Base-by-base conservation (phyloP, 306 rosid genomes). In the Adenanthera pavonina region DNA sequence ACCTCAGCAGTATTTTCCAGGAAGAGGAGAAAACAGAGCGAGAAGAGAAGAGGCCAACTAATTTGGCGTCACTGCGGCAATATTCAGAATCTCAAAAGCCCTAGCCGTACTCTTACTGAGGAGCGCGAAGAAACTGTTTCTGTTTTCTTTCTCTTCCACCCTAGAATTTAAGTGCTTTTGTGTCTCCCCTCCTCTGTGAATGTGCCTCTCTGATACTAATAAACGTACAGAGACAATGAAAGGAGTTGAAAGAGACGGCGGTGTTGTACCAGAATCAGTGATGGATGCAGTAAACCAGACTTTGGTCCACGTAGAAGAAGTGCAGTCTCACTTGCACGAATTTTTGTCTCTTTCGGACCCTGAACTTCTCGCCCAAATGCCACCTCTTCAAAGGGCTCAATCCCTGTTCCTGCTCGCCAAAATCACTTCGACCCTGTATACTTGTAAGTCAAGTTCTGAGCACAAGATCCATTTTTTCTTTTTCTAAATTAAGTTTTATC, bases 361-460 rank as follows among this genome's bases (percentile, higher is more conserved):
- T 3, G 82, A 89, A 10, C 62, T 76, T 41, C 97, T 95, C 35
- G 72, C 95, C 61, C 74, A 92, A 83, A 62, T 92, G 89, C 90
- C 90, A 46, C 96, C 99, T 80, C 89, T 95, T 40, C 88, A 93
- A 56, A 97, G 98, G 4, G 97, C 99, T 75, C 96, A 89, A 8
- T 82, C 96, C 6, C 78, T 93, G 71, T 92, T 93, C 72, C 36
- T 91, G 75, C 83, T 92, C 65, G 85, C 97, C 80, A 92, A 81
- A 71, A 83, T 85, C 91, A 88, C 97, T 16, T 85, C 97, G 46
- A 84, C 90, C 64, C 93, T 95, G 20, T 87, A 88, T 78, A 17
- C 92, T 11, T 46, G 99, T 95, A 88, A 83, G 1, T 33, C 3
- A 41, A 25, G 17, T 40, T 38, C 36, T 47, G 35, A 0, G 41